Percentiles rank a stretch among this genome's conserved stretches.
These are phyloP conservation scores for Tolypocladium endophyticum DNA, from an alignment of 2,329 filamentous ascomycete genomes.

Conservation along the genomic window DNA sequence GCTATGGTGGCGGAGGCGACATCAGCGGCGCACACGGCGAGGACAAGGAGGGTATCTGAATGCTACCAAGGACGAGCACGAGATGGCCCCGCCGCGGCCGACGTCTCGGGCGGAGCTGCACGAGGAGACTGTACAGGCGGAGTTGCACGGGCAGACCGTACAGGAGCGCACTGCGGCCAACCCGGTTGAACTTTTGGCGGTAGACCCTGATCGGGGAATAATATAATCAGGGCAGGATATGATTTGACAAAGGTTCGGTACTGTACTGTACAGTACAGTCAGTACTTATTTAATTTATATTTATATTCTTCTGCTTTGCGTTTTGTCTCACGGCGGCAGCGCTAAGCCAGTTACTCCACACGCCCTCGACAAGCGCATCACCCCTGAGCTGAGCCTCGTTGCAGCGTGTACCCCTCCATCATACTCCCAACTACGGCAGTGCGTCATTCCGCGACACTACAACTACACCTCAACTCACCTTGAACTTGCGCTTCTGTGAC, in stretches of 20 bases:
- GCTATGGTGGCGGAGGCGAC: constrained; percentile 12
- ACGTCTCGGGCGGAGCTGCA: not conserved
- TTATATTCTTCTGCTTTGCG: too few relatives aligned
- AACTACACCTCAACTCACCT: not conserved
- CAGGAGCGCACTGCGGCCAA: not conserved
- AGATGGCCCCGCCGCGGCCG: too few relatives aligned
- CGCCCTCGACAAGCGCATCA: not conserved
- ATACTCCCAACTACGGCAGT: too few relatives aligned
- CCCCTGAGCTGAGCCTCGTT: not conserved
- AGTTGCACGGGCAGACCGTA: not conserved
- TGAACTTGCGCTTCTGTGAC: too few relatives aligned
- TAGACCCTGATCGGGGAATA: too few relatives aligned
- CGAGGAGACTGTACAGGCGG: not conserved
- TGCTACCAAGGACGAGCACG: not conserved
- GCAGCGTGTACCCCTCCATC: not conserved
- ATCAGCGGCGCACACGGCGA: not conserved
- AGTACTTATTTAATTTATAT: too few relatives aligned
- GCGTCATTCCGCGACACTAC: not conserved
- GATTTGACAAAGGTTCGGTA: too few relatives aligned
- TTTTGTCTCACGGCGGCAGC: too few relatives aligned
- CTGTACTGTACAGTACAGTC: too few relatives aligned
- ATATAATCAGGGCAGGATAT: too few relatives aligned
- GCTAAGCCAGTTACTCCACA: not conserved
- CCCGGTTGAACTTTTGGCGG: not conserved
- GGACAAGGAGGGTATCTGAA: not conserved